Conservation (phyloP, 331 rosid genomes). For the Malus hybrid region DNA sequence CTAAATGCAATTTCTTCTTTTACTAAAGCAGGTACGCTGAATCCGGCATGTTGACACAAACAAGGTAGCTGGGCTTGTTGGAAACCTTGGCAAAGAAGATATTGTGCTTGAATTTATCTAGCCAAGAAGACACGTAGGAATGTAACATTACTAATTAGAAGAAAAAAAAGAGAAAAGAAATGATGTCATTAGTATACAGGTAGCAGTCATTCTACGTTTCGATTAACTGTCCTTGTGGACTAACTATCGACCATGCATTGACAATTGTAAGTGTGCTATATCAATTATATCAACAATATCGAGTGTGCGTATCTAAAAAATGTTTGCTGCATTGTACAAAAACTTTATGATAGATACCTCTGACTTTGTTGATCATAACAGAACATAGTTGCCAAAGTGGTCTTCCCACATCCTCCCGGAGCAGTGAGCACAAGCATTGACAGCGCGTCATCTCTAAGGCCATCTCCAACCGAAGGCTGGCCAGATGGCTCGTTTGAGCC, state of each 20-base stretch:
- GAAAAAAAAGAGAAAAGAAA: too few species aligned
- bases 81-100: conserved; percentile 39
- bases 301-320: not conserved
- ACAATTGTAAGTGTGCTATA: too few species aligned
- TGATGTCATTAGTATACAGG: too few species aligned
- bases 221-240: too few species aligned
- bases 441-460: conserved; percentile 1
- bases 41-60: conserved; percentile 24
- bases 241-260: too few species aligned
- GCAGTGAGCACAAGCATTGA: conserved; percentile 35
- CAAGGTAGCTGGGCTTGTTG: conserved; percentile 15
- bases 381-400: conserved; percentile 15
- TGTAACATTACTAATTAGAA: not conserved
- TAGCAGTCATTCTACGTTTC: too few species aligned
- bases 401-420: conserved; percentile 59
- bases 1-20: conserved; percentile 4
- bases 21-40: conserved; percentile 14
- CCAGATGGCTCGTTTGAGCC: too few species aligned
- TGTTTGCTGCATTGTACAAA: too few species aligned
- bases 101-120: conserved; percentile 34
- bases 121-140: conserved; percentile 8
- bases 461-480: too few species aligned
- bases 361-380: conserved; percentile 11
- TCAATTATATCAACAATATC: not conserved
- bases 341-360: not conserved